A percentile compares a stretch with the other conserved stretches of the same genome.
Evolutionary conservation across 768 basidiomycete genomes (phyloP).

Genomic region (Agrocybe chaxingu): DNA sequence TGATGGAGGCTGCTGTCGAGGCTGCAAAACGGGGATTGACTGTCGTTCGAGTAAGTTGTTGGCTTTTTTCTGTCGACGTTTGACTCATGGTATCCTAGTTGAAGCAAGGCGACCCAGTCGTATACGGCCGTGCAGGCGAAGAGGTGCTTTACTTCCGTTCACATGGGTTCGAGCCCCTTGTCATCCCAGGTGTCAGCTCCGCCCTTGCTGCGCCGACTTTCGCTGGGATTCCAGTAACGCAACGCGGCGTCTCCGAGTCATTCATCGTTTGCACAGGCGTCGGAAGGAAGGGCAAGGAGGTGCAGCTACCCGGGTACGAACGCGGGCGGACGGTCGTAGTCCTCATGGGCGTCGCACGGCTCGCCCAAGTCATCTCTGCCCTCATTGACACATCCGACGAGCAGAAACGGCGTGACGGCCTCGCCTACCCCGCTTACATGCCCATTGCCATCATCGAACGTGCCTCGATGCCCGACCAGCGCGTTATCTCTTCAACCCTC

Average conservation of each 20-base stretch:
- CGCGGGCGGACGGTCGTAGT: conserved; percentile 78
- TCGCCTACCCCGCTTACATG: conserved; percentile 64
- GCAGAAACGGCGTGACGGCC: conserved; percentile 31
- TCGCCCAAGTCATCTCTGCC: conserved; percentile 66
- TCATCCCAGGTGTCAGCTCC: conserved; percentile 89
- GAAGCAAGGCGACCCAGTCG: conserved; percentile 96
- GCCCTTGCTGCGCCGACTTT: conserved; percentile 88
- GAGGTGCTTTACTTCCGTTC: conserved; percentile 91
- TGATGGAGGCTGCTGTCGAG: conserved; percentile 89
- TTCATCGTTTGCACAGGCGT: conserved; percentile 94
- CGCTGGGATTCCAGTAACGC: conserved; percentile 91
- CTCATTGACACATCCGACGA: conserved; percentile 29
- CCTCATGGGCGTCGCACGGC: conserved; percentile 93
- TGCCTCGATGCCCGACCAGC: conserved; percentile 91
- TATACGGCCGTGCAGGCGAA: conserved; percentile 93
- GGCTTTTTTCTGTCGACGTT: conserved; percentile 2
- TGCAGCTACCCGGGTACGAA: conserved; percentile 85
- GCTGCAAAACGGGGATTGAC: conserved; percentile 77
- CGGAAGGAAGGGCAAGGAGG: conserved; percentile 78
- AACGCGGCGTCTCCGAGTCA: conserved; percentile 89
- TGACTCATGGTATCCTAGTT: conserved; percentile 43
- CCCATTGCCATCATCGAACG: conserved; percentile 95
- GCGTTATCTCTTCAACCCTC: conserved; percentile 78
- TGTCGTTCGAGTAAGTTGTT: conserved; percentile 74
- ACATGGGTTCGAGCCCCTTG: conserved; percentile 77